Conservation (phyloP, 169 alveolate genomes). For the Plasmodium gonderi region DNA sequence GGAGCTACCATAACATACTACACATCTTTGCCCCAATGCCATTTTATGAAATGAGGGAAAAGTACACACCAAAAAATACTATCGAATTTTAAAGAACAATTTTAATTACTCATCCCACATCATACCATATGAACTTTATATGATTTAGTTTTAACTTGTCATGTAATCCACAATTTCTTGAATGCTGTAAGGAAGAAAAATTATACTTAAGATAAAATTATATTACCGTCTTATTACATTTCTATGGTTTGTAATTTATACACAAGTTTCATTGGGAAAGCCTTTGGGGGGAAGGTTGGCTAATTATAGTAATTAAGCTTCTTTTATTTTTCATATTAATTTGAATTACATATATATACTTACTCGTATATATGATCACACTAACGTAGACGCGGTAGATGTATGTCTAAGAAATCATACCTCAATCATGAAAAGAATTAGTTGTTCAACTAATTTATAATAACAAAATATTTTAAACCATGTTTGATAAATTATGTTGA, state of each 20-base stretch:
- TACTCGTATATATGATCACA: background rate
- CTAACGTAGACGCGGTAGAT: background rate
- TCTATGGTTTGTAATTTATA: background rate
- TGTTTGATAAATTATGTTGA: background rate
- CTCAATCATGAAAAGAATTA: background rate
- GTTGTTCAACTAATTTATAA: background rate
- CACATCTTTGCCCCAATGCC: background rate
- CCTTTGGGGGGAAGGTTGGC: background rate
- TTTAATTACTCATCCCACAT: background rate
- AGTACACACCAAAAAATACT: background rate
- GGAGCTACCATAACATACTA: background rate
- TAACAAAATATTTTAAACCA: background rate
- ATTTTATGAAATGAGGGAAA: background rate
- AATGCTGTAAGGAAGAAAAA: background rate
- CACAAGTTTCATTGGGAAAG: background rate
- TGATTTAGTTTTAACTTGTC: background rate
- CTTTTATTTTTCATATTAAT: background rate
- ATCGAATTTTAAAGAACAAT: background rate
- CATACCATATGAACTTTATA: background rate
- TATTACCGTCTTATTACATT: background rate
- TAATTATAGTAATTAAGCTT: background rate
- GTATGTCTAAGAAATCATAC: background rate
- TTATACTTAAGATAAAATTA: background rate
- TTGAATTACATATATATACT: background rate
- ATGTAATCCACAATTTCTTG: background rate